Base-by-base conservation (phyloP, 495 filamentous ascomycete species). In the Xylaria palmicola region DNA sequence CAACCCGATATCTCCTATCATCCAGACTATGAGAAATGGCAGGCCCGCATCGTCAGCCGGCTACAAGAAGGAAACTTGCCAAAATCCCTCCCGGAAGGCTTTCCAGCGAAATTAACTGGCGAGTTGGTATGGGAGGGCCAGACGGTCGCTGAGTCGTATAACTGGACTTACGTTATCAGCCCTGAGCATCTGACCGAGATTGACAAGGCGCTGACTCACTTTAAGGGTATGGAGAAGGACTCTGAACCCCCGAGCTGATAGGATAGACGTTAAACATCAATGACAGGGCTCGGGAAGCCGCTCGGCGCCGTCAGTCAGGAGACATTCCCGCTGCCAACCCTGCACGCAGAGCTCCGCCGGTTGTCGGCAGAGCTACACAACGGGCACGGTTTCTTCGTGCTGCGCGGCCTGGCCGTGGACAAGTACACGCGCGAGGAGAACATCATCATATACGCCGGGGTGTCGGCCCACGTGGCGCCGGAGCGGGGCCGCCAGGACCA, bases 361-460 rank as follows among this genome's bases (percentile, higher is more conserved):
- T 65, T 86, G 22, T 85, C 86, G 2, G 68, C 74, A 0, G 79
- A 85, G 37, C 65, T 87, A 34, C 84, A 88, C 61, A 68, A 66
- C 34, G 85, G 85, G 6, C 80, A 77, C 50, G 86, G 87, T 2
- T 89, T 89, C 73, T 79, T 81, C 37, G 84, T 90, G 4, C 65
- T 90, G 3, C 80, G 84, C 1, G 87, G 87, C 4, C 69, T 89
- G 19, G 74, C 74, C 0, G 71, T 84, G 1, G 75, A 81, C 44
- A 60, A 68, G 1, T 78, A 88, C 68, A 75, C 79, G 0, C 76
- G 75, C 9, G 80, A 84, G 59, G 83, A 89, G 17, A 87, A 85
- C 62, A 71, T 88, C 39, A 83, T 85, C 62, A 82, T 89, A 61
- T 89, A 88, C 48, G 70, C 80, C 3, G 87, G 87, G 0, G 65